Conservation (phyloP, 805 yeast genomes). For the Kuraishia ogatae region DNA sequence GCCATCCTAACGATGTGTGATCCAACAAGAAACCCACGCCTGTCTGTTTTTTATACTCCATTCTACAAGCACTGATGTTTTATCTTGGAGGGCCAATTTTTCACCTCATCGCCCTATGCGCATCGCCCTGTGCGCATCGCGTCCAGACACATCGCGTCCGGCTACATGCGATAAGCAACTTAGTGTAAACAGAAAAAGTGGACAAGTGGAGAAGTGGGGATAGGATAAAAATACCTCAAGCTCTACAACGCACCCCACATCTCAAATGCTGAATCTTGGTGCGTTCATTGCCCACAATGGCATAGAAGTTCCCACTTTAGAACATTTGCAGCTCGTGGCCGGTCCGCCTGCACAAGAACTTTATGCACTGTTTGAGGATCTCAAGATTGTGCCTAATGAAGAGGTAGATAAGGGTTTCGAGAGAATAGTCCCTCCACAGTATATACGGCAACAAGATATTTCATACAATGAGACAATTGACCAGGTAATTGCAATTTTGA, state of each 20-base stretch:
- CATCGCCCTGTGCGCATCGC: not conserved
- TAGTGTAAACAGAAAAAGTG: not conserved
- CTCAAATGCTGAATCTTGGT: not conserved
- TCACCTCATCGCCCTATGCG: not conserved
- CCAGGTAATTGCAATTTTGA: constrained; percentile 24
- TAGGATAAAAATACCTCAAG: too few relatives aligned
- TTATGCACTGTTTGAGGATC: constrained; percentile 7
- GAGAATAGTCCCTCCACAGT: constrained; percentile 1
- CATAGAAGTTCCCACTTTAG: not conserved
- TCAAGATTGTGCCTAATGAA: constrained; percentile 3
- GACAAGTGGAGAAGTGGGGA: too few relatives aligned
- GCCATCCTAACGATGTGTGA: not conserved
- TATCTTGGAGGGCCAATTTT: not conserved
- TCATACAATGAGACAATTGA: constrained; percentile 30
- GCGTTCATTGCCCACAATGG: not conserved
- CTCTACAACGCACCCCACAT: too few relatives aligned
- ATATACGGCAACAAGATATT: not conserved
- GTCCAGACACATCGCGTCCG: not conserved
- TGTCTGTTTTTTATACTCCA: not conserved
- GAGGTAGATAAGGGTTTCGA: not conserved
- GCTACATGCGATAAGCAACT: not conserved
- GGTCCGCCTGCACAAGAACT: constrained; percentile 3
- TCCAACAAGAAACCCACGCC: not conserved
- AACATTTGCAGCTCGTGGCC: not conserved
- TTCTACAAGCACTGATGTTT: not conserved